phyloP scores from a whole-genome alignment of 2,329 filamentous ascomycete species.

The Penicillium corylophilum region DNA sequence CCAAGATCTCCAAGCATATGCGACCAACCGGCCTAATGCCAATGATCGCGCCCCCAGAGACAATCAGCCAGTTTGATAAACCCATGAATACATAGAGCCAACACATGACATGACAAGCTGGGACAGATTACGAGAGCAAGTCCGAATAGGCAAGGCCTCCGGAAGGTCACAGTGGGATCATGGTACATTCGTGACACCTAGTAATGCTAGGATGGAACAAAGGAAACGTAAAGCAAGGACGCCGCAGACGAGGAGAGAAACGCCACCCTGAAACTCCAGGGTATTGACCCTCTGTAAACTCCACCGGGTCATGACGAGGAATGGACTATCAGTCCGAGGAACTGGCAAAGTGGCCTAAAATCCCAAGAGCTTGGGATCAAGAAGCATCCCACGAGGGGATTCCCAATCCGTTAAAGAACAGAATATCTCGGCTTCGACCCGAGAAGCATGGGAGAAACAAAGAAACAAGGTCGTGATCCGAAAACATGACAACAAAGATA shows the following conservation, averaged over 20 bases:
- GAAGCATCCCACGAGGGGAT: constrained; percentile 2
- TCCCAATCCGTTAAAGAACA: constrained; percentile 6
- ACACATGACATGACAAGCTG: background rate
- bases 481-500: constrained; percentile 21
- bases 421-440: constrained; percentile 9
- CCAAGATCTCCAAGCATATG: background rate
- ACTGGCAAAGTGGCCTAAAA: constrained; percentile 1
- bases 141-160: background rate
- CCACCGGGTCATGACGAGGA: constrained; percentile 19
- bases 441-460: constrained; percentile 11
- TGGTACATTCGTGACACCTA: constrained; percentile 23
- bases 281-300: constrained; percentile 20
- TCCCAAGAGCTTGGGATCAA: constrained; percentile 2
- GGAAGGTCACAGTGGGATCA: constrained; percentile 7
- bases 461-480: constrained; percentile 15
- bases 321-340: constrained; percentile 4
- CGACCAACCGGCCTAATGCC: constrained; percentile 2
- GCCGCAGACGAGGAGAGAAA: constrained; percentile 15
- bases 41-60: constrained; percentile 1
- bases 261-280: constrained; percentile 20
- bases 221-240: constrained; percentile 13
- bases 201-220: constrained; percentile 23
- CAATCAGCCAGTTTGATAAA: background rate
- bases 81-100: background rate
- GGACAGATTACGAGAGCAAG: background rate